A percentile compares a stretch with the other conserved stretches of the same genome.
Evolutionary conservation across 2,329 filamentous ascomycete genomes (phyloP).

Genomic region (Chaetomiaceae sp.): DNA sequence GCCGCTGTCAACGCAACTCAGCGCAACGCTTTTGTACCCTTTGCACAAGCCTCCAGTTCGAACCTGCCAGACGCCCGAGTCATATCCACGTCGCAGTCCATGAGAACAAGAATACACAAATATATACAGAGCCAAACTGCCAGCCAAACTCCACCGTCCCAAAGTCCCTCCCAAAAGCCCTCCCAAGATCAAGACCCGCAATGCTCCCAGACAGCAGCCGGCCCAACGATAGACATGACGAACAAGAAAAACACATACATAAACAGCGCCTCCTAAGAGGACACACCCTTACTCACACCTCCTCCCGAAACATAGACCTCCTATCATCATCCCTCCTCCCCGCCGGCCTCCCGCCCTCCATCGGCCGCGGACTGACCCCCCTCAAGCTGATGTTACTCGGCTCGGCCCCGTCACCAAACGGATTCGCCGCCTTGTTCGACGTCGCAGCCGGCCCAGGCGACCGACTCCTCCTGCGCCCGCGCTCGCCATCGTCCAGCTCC

Average conservation of each 20-base stretch:
- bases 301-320: constrained; percentile 11
- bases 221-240: neutral
- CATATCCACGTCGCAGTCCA: too few species aligned
- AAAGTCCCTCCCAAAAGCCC: neutral
- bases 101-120: neutral
- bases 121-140: neutral
- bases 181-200: neutral
- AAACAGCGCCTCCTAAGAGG: neutral
- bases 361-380: constrained; percentile 73
- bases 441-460: constrained; percentile 35
- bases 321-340: constrained; percentile 1
- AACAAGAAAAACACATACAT: neutral
- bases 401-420: constrained; percentile 64
- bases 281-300: neutral
- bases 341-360: constrained; percentile 39
- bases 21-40: too few species aligned
- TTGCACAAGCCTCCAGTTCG: too few species aligned
- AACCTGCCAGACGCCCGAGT: too few species aligned
- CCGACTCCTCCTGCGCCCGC: constrained; percentile 42
- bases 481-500: constrained; percentile 26
- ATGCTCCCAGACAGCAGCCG: neutral
- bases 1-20: too few species aligned
- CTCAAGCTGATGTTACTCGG: constrained; percentile 57
- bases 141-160: neutral
- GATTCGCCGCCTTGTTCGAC: constrained; percentile 42